A percentile compares a stretch with the other conserved stretches of the same genome.
Conservation (phyloP, 1,284 basidiomycete genomes). For the Puccinia polysora region DNA sequence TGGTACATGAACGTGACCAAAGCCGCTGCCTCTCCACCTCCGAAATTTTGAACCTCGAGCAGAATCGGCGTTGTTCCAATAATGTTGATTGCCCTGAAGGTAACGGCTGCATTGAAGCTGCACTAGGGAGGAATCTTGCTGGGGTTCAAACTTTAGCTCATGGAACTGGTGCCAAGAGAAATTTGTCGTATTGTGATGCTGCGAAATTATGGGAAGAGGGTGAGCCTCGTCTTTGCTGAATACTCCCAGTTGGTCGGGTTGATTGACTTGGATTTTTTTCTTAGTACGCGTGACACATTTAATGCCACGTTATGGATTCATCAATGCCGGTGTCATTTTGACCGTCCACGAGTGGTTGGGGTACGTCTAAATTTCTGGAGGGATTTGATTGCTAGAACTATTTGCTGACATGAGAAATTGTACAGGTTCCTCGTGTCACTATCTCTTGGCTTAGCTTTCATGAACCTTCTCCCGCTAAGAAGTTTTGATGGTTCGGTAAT, state of each 20-base stretch:
- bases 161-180: background rate
- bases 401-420: no score
- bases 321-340: constrained; percentile 12
- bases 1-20: background rate
- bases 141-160: background rate
- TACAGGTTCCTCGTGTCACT: constrained; percentile 25
- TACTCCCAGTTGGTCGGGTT: background rate
- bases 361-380: constrained; percentile 5
- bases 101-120: constrained; percentile 4
- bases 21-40: background rate
- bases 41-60: background rate
- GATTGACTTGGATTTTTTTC: background rate
- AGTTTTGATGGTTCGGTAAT: constrained; percentile 31
- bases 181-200: background rate
- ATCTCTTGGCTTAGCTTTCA: constrained; percentile 28
- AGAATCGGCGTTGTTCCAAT: background rate
- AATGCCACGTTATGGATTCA: constrained; percentile 10
- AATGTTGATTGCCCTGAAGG: background rate
- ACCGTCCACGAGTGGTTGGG: constrained; percentile 16
- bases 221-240: background rate
- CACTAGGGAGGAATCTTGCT: constrained; percentile 1
- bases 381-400: no score
- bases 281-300: constrained; percentile 11
- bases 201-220: constrained; percentile 9
- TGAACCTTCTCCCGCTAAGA: constrained; percentile 26